These are phyloP conservation scores for Populus ilicifolia DNA, from an alignment of 345 rosid species.

Conservation along the genomic window DNA sequence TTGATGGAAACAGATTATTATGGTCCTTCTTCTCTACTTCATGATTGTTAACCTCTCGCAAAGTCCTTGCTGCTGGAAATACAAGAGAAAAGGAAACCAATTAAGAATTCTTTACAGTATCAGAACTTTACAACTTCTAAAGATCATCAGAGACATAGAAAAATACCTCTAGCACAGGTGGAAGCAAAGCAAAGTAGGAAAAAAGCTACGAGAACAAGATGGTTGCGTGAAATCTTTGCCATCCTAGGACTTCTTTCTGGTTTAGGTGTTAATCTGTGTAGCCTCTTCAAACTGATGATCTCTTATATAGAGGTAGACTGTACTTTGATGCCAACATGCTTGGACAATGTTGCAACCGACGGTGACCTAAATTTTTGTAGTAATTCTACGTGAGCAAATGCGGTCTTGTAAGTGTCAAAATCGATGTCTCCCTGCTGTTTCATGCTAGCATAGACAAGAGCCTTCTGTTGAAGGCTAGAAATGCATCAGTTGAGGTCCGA, in stretches of 20 bases:
- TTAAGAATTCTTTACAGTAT: background rate
- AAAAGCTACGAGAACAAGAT: constrained; percentile 33
- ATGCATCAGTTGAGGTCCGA: background rate
- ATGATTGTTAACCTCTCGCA: constrained; percentile 20
- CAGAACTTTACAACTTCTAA: background rate
- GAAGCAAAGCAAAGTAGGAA: constrained; percentile 43
- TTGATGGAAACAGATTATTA: background rate
- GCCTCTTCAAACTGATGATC: constrained; percentile 1
- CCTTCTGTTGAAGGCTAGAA: background rate
- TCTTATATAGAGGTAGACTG: constrained; percentile 27
- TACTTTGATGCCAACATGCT: background rate
- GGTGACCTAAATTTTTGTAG: constrained; percentile 38
- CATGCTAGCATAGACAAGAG: constrained; percentile 13
- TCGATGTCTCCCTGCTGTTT: constrained; percentile 43
- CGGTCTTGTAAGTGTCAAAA: constrained; percentile 29
- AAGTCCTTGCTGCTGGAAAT: constrained; percentile 38
- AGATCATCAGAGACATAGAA: background rate
- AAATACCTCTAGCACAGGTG: constrained; percentile 30
- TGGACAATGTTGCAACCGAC: constrained; percentile 23
- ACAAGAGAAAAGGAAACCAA: background rate
- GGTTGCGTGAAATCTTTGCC: constrained; percentile 35
- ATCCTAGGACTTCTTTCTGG: background rate
- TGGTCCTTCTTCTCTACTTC: constrained; percentile 5
- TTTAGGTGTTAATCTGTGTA: background rate
- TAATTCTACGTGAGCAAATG: constrained; percentile 30